phyloP scores from a whole-genome alignment of 2,329 filamentous ascomycete species.

The Colletotrichum kahawae region DNA sequence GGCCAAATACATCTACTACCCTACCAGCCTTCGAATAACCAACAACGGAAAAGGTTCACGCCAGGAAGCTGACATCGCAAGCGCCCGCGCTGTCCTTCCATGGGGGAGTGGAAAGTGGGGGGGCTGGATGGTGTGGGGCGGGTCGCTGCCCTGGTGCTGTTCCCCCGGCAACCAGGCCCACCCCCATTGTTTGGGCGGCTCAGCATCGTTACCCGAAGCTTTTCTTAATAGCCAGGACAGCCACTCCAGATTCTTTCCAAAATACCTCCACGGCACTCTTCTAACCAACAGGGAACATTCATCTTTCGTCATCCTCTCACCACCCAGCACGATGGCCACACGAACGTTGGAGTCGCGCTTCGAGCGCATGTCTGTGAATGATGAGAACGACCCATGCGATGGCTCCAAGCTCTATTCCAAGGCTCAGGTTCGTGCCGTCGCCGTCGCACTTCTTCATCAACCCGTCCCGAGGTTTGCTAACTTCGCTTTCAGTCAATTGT shows the following conservation, averaged over 20 bases:
- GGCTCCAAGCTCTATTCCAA: conserved; percentile 67
- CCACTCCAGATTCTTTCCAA: background rate
- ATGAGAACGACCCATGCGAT: conserved; percentile 76
- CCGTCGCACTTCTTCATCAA: background rate
- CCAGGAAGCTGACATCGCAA: conserved; percentile 14
- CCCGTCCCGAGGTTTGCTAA: conserved; percentile 35
- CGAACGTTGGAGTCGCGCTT: conserved; percentile 85
- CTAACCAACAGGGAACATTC: conserved; percentile 21
- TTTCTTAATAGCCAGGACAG: conserved; percentile 14
- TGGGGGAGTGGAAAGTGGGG: conserved; percentile 8
- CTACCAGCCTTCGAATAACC: background rate
- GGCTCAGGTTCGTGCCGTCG: conserved; percentile 67
- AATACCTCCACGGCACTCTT: conserved; percentile 8
- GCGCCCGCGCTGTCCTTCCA: background rate
- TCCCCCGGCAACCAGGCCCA: conserved; percentile 11
- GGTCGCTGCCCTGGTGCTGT: conserved; percentile 20
- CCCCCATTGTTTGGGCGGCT: conserved; percentile 17
- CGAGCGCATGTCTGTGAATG: conserved; percentile 86
- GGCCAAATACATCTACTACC: background rate
- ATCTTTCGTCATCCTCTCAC: conserved; percentile 1
- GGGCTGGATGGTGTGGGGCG: conserved; percentile 10
- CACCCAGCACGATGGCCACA: conserved; percentile 63
- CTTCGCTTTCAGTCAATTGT: conserved; percentile 30
- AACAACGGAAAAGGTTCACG: background rate
- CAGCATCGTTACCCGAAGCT: conserved; percentile 8